A percentile compares a stretch with the other conserved stretches of the same genome.
These are phyloP conservation scores for Phytophthora pseudosyringae DNA, from an alignment of 352 stramenopile species.

Conservation along the genomic window DNA sequence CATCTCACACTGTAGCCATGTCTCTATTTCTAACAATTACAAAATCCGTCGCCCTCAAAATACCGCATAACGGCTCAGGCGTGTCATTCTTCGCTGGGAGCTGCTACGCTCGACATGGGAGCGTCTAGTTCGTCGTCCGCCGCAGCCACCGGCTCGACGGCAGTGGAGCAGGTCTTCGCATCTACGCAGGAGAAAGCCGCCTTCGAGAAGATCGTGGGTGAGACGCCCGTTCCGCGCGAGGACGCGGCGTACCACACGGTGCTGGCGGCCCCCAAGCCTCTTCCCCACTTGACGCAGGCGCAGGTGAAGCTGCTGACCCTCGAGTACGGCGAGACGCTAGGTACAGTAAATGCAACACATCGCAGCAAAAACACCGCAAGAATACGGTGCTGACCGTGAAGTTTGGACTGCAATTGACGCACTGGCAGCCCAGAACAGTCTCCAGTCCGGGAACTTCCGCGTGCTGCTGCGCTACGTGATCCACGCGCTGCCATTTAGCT, in stretches of 20 bases:
- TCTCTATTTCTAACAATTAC: slow-evolving; percentile 31
- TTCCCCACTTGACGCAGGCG: slow-evolving; percentile 60
- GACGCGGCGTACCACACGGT: slow-evolving; percentile 63
- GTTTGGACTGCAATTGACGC: slow-evolving; percentile 5
- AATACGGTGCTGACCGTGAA: slow-evolving; percentile 4
- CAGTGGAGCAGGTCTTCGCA: slow-evolving; percentile 44
- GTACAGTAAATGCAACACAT: slow-evolving; percentile 12
- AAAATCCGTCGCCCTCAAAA: slow-evolving; percentile 4
- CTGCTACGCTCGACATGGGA: slow-evolving; percentile 43
- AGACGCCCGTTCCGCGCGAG: slow-evolving; percentile 49
- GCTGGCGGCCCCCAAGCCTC: slow-evolving; percentile 41
- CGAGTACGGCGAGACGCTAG: slow-evolving; percentile 69
- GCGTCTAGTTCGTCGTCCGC: slow-evolving; percentile 45
- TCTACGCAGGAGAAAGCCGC: slow-evolving; percentile 59
- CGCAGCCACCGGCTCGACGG: slow-evolving; percentile 19
- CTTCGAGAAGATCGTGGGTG: slow-evolving; percentile 80
- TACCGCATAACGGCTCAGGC: slow-evolving; percentile 13
- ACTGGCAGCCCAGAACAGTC: slow-evolving; percentile 64
- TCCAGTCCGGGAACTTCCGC: slow-evolving; percentile 77
- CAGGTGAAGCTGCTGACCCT: slow-evolving; percentile 67
- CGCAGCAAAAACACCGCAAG: slow-evolving; percentile 7
- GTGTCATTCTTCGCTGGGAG: slow-evolving; percentile 22
- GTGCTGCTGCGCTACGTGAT: slow-evolving; percentile 72
- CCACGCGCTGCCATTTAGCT: slow-evolving; percentile 61
- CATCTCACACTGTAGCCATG: slow-evolving; percentile 18